Percentiles rank a stretch among this genome's conserved stretches.
These are phyloP conservation scores for Auriscalpium vulgare DNA, from an alignment of 768 basidiomycete species.

Conservation along the genomic window DNA sequence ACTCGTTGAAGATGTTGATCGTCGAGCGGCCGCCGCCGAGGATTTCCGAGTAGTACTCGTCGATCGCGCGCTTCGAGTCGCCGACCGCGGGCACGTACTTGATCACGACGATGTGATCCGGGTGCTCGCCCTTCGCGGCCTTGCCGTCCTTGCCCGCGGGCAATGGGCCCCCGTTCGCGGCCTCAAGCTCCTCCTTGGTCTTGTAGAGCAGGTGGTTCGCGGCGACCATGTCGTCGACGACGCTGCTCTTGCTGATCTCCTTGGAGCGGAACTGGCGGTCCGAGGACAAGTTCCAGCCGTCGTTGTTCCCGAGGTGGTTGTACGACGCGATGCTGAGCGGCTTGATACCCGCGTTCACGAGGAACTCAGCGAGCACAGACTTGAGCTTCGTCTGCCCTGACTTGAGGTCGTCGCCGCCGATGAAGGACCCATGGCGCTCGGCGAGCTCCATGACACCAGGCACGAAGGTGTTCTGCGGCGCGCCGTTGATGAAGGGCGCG, in stretches of 20 bases:
- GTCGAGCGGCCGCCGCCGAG: constrained; percentile 91
- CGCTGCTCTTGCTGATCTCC: constrained; percentile 95
- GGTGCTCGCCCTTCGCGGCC: constrained; percentile 85
- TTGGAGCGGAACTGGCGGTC: constrained; percentile 95
- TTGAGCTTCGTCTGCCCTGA: constrained; percentile 98
- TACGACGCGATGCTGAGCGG: constrained; percentile 95
- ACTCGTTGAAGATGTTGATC: constrained; percentile 97
- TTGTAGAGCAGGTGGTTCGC: constrained; percentile 88
- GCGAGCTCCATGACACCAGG: constrained; percentile 92
- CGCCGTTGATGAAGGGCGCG: constrained; percentile 93
- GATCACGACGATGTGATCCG: constrained; percentile 95
- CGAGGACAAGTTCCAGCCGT: constrained; percentile 85
- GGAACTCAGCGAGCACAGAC: constrained; percentile 94
- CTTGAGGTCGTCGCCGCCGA: constrained; percentile 97
- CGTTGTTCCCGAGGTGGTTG: constrained; percentile 99
- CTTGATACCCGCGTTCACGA: constrained; percentile 98
- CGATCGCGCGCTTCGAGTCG: constrained; percentile 98
- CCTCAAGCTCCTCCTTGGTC: constrained; percentile 43
- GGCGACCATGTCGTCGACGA: constrained; percentile 97
- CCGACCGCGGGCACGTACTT: constrained; percentile 96
- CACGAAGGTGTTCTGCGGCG: constrained; percentile 98
- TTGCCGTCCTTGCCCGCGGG: constrained; percentile 40
- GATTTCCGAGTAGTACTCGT: constrained; percentile 98
- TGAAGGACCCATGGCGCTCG: constrained; percentile 83
- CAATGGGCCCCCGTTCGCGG: constrained; percentile 1